Base-by-base conservation (phyloP, 1,284 basidiomycete species). In the Sanghuangporus sanghuang region DNA sequence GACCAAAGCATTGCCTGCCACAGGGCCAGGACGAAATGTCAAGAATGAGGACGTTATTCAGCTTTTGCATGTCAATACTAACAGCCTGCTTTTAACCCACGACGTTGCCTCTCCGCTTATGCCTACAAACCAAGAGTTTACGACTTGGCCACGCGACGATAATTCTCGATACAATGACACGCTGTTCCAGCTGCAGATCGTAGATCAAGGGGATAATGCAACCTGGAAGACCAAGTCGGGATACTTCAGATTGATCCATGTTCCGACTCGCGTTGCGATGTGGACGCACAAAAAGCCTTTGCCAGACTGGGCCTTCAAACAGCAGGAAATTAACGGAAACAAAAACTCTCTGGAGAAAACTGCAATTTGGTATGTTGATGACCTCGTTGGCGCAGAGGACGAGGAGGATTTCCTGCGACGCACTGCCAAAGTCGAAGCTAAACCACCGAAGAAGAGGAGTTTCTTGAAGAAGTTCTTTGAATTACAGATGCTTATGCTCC, bases 61-160 rank as follows among this genome's bases (percentile, higher is more conserved):
- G 71, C 84, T 99, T 38, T 79, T 94, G 32, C 97, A 99, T 72
- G 82, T 95, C 72, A 86, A 85, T 74, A 97, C 96, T 7, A 79
- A 96, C 68, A 87, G 87, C 0, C 77, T 88, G 63, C 86, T 99
- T 48, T 77, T 99, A 55, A 96, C 96, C 1, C 97, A 99, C 73
- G 97, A 99, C 73, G 97, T 99, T 64, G 97, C 97, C 0, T 97
- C 95, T 2, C 93, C 97, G 1, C 84, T 96, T 59, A 97, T 96
- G 90, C 87, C 96, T 8, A 99, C 97, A 46, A 98, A 99, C 75
- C 95, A 98, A 74, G 97, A 99, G 75, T 96, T 99, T 75, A 99
- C 96, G 2, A 96, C 95, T 0, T 89, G 88, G 84, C 75, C 86
- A 11, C 87, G 84, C 68, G 87, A 90, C 66, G 87, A 93, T 68